Base-by-base conservation (phyloP, 2,329 filamentous ascomycete genomes). In the Rachicladosporium sp. region DNA sequence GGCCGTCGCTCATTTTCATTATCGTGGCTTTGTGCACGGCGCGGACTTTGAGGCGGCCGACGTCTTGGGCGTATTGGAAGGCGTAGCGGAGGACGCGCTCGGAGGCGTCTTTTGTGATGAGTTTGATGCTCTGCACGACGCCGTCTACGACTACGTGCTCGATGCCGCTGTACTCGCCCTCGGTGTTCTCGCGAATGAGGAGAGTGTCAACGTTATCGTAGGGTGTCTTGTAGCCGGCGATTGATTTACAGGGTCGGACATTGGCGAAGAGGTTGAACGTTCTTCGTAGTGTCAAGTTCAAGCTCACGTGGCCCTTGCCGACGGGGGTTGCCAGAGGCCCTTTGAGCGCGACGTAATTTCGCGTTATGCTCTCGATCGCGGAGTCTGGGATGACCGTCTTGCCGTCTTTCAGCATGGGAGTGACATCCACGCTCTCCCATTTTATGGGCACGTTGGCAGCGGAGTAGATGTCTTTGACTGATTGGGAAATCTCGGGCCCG, bases 211-310 rank as follows among this genome's bases (percentile, higher is more conserved):
- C 91, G 57, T 83, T 78, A 65, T 96, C 89, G 73, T 96, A 96
- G 48, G 89, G 87, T 39, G 91, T 98, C 80, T 96, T 94, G 82
- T 82, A 98, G 58, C 91, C 91, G 50, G 83, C 84, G 53, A 98
- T 87, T 49, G 87, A 95, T 62, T 87, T 84, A 79, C 93, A 98
- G 47, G 93, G 91, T 59, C 93, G 88, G 57, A 98, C 76, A 73
- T 98, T 98, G 71, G 91, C 93, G 68, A 98, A 98, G 58, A 98
- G 87, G 75, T 98, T 98, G 74, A 98, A 98, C 49, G 93, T 98
- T 61, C 91, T 83, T 63, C 91, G 89, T 58, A 98, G 87, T 45
- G 91, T 98, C 51, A 98, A 74, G 76, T 98, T 98, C 54, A 98
- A 84, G 43, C 91, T 96, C 64, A 98, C 89, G 70, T 98, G 91